phyloP scores from a whole-genome alignment of 768 basidiomycete species.

The Calocybe indica region DNA sequence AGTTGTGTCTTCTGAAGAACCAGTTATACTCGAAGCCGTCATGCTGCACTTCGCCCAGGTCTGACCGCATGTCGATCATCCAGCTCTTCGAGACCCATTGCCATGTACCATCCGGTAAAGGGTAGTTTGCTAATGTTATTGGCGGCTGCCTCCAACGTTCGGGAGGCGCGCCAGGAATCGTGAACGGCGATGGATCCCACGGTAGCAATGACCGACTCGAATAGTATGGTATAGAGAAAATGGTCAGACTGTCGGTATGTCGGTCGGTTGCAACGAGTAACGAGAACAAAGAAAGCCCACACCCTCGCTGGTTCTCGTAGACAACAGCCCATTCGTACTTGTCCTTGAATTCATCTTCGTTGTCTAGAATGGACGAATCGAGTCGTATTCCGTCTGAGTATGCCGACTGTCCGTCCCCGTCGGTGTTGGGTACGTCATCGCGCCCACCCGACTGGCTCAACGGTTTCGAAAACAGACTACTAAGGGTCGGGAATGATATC shows the following conservation, averaged over 20 bases:
- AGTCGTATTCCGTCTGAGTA: conserved; percentile 5
- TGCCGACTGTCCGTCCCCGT: too few species aligned
- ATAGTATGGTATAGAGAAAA: conserved; percentile 72
- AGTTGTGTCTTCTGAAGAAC: conserved; percentile 59
- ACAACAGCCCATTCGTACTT: conserved; percentile 72
- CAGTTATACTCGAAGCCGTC: conserved; percentile 89
- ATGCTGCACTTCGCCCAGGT: conserved; percentile 67
- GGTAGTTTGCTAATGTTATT: conserved; percentile 55
- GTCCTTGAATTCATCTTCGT: conserved; percentile 32
- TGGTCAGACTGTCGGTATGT: conserved; percentile 37
- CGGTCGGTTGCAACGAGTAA: neutral
- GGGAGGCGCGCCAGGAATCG: conserved; percentile 40
- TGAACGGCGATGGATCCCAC: conserved; percentile 69
- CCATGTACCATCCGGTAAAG: conserved; percentile 78
- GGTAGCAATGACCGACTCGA: conserved; percentile 66
- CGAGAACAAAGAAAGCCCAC: conserved; percentile 12
- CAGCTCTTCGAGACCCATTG: conserved; percentile 73
- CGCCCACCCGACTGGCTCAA: neutral
- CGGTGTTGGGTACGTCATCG: too few species aligned
- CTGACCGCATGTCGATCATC: conserved; percentile 87
- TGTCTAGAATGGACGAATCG: conserved; percentile 8
- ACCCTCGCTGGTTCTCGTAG: conserved; percentile 86
- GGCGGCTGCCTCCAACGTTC: conserved; percentile 44
- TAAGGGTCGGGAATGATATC: conserved; percentile 27
- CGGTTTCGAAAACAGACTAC: conserved; percentile 6